Evolutionary conservation across 257 asterid species (phyloP).

Genomic region (Lantana camara): DNA sequence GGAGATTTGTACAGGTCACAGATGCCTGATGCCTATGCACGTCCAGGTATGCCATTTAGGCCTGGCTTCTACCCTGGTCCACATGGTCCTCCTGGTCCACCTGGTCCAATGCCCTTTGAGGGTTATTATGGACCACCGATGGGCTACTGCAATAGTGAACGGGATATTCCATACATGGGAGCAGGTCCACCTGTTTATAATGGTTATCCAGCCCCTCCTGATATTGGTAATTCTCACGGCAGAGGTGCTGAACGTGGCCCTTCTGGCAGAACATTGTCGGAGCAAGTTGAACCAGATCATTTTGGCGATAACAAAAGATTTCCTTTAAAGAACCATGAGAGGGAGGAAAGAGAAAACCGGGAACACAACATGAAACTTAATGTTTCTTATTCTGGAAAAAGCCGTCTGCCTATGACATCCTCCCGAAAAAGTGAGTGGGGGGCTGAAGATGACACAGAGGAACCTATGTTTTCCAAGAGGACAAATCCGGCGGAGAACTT

Average conservation of each 20-base stretch:
- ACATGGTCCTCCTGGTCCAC: constrained; percentile 71
- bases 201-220: constrained; percentile 65
- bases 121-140: constrained; percentile 88
- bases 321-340: constrained; percentile 48
- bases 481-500: constrained; percentile 36
- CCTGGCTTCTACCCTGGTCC: constrained; percentile 81
- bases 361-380: constrained; percentile 40
- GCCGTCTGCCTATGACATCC: constrained; percentile 36
- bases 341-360: constrained; percentile 57
- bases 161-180: constrained; percentile 73
- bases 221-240: constrained; percentile 50
- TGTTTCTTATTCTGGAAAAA: constrained; percentile 41
- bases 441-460: constrained; percentile 63
- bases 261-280: constrained; percentile 45
- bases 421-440: constrained; percentile 75
- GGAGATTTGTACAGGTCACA: constrained; percentile 83
- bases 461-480: constrained; percentile 44
- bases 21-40: constrained; percentile 72
- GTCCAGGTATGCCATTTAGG: constrained; percentile 75
- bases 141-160: constrained; percentile 73
- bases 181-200: constrained; percentile 61
- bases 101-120: constrained; percentile 73
- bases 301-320: constrained; percentile 50
- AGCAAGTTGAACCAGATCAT: constrained; percentile 48
- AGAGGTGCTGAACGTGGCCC: constrained; percentile 55